Percentiles rank a stretch among this genome's conserved stretches.
These are phyloP conservation scores for Fusarium ambrosium DNA, from an alignment of 2,329 filamentous ascomycete genomes.

Conservation along the genomic window DNA sequence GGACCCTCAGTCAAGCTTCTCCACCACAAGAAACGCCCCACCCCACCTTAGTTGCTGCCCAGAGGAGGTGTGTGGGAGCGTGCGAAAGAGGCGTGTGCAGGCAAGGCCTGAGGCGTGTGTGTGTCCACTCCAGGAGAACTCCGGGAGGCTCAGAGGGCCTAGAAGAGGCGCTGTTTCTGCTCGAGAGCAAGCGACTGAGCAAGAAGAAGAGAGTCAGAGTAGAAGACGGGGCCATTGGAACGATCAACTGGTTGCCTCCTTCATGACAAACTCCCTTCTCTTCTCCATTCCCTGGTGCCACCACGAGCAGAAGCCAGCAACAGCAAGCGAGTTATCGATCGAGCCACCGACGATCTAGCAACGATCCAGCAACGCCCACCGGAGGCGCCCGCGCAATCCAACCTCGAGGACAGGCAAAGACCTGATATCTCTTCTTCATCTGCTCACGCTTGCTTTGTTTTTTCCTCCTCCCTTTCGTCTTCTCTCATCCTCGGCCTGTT, in stretches of 20 bases:
- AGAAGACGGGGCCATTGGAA: conserved; percentile 25
- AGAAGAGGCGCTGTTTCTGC: conserved; percentile 43
- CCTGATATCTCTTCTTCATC: conserved; percentile 7
- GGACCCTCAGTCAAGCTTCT: conserved; percentile 37
- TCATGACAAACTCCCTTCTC: background rate
- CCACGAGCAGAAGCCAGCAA: conserved; percentile 25
- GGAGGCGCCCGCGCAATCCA: conserved; percentile 35
- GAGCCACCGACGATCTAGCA: conserved; percentile 40
- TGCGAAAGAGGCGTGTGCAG: conserved; percentile 37
- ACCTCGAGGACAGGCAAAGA: conserved; percentile 24
- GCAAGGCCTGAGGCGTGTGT: conserved; percentile 26
- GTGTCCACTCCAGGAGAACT: conserved; percentile 44
- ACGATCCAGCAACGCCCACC: conserved; percentile 41
- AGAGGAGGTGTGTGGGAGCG: conserved; percentile 36
- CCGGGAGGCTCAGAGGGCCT: conserved; percentile 48
- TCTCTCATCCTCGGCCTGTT: conserved; percentile 6
- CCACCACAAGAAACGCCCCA: conserved; percentile 39
- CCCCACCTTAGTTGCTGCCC: conserved; percentile 30
- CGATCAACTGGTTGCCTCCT: conserved; percentile 11
- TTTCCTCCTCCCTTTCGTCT: background rate
- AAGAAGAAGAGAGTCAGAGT: conserved; percentile 20
- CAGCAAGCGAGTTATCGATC: conserved; percentile 37
- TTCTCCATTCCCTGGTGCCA: conserved; percentile 17
- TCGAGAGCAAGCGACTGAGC: conserved; percentile 24
- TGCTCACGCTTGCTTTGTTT: conserved; percentile 3